A percentile compares a stretch with the other conserved stretches of the same genome.
Conservation (phyloP, 768 basidiomycete species). For the Amanita polypyramis region DNA sequence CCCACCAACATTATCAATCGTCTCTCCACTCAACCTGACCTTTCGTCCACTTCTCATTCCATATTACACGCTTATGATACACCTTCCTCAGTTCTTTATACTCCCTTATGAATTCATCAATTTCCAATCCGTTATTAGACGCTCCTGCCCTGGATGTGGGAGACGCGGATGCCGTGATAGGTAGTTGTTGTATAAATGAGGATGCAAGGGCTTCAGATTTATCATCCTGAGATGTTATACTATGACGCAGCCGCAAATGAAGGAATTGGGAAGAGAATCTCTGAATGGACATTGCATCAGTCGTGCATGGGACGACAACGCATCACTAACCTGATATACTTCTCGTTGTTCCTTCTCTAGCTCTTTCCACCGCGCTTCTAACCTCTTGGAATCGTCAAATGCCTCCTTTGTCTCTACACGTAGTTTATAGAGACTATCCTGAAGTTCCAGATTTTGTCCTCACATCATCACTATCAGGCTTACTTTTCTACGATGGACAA, state of each 20-base stretch:
- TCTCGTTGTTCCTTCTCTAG: constrained; percentile 83
- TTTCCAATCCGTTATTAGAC: constrained; percentile 38
- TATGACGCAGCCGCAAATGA: constrained; percentile 77
- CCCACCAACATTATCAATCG: background rate
- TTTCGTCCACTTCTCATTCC: constrained; percentile 78
- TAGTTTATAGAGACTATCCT: constrained; percentile 66
- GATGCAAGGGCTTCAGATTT: constrained; percentile 76
- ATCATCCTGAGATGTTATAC: constrained; percentile 86
- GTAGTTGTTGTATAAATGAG: constrained; percentile 64
- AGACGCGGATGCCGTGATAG: constrained; percentile 14
- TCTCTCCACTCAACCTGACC: constrained; percentile 85
- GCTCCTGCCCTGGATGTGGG: constrained; percentile 22
- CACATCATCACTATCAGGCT: constrained; percentile 6
- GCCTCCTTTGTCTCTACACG: constrained; percentile 77
- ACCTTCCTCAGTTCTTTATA: constrained; percentile 81
- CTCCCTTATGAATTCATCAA: constrained; percentile 81
- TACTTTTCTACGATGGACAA: background rate
- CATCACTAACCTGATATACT: constrained; percentile 63
- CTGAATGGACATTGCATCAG: constrained; percentile 29
- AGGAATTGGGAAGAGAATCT: constrained; percentile 83
- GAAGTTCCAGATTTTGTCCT: constrained; percentile 72
- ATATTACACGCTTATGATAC: constrained; percentile 91
- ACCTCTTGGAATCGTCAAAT: constrained; percentile 75
- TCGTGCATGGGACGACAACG: background rate
- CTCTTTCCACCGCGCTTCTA: constrained; percentile 80